Base-by-base conservation (phyloP, 345 rosid genomes). In the Leavenworthia alabamica region DNA sequence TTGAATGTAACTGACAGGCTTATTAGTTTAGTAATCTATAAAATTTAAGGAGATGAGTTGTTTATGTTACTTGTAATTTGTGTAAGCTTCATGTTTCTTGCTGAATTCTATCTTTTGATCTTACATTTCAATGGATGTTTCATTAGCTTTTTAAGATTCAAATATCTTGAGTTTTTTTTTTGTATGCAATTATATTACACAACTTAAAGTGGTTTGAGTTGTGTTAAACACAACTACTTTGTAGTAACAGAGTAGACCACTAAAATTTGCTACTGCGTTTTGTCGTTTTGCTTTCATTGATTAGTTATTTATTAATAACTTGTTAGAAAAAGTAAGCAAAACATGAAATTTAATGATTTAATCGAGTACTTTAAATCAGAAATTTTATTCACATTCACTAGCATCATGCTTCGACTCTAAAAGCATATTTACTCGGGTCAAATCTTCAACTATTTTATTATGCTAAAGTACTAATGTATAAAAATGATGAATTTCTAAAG, bases 361-460 rank as follows among this genome's bases (percentile, higher is more conserved):
- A n/a, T 60, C 64, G 72, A 68, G 29, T 41, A 50, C 66, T 67
- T 47, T 56, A 5, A 41, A 59, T 7, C 52, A 61, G 73, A 44
- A 60, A n/a, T n/a, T 53, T 68, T 52, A 52, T 68, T 60, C 73
- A 68, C 67, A 51, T 42, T 49, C 54, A 68, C 35, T 32, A 67
- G 65, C 35, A 48, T 36, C 51, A n/a, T 57, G 50, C 71, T 47
- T 67, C 51, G 27, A 23, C 66, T 22, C 56, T 52, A 32, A 60
- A 68, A 68, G 62, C 62, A 60, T 23, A 23, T 14, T 33, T 51
- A 60, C 61, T 24, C 7, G 40, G 8, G 37, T 41, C 47, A 40
- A 52, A 68, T 60, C 60, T 60, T 60, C 67, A 60, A 52, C 67
- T 68, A 19, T 60, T 68, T 68, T 32, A 52, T 43, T 68, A 60